phyloP scores from a whole-genome alignment of 108 stramenopile species.

The Discostella pseudostelligera region DNA sequence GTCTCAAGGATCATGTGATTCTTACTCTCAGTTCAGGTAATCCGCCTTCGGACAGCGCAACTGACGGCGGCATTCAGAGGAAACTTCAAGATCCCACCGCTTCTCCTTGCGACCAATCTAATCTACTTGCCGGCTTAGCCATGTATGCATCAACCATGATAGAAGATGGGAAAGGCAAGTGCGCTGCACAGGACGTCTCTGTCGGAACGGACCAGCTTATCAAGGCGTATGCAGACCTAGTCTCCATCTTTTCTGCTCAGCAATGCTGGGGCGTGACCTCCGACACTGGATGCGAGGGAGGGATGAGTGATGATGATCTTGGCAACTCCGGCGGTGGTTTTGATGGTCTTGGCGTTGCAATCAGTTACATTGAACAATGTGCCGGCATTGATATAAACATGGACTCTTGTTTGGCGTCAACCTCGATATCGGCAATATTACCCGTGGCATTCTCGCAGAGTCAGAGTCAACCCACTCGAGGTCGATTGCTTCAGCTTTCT shows the following conservation, averaged over 20 bases:
- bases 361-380: conserved; percentile 37
- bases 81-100: neutral
- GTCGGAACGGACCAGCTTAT: conserved; percentile 11
- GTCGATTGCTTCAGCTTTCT: neutral
- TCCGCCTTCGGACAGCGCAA: neutral
- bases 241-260: conserved; percentile 11
- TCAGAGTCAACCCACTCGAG: neutral
- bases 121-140: neutral
- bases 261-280: conserved; percentile 13
- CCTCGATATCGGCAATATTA: conserved; percentile 10
- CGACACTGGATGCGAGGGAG: conserved; percentile 16
- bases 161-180: conserved; percentile 14
- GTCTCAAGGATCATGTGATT: conserved; percentile 17
- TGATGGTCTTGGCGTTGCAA: conserved; percentile 8
- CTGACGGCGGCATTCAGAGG: neutral
- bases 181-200: conserved; percentile 4
- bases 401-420: conserved; percentile 14
- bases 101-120: neutral
- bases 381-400: conserved; percentile 10
- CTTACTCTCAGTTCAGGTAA: neutral
- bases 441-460: neutral
- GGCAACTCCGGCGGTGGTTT: neutral
- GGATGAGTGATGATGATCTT: neutral
- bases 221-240: conserved; percentile 27
- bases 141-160: conserved; percentile 5